Base-by-base conservation (phyloP, 2,329 filamentous ascomycete species). In the Thyridium curvatum region DNA sequence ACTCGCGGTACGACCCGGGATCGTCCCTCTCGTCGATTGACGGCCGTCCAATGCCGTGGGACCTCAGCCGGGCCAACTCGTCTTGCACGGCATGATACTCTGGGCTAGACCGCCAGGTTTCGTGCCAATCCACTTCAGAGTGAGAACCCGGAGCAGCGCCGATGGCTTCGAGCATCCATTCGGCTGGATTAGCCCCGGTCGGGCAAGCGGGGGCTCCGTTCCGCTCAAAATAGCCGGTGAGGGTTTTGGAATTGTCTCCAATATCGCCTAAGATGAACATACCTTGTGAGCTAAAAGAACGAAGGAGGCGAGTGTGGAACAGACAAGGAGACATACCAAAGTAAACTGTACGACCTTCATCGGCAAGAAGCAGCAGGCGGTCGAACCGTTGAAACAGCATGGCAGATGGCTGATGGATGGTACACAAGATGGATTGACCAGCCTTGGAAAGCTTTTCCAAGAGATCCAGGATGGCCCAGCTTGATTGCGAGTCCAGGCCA, bases 331-430 rank as follows among this genome's bases (percentile, higher is more conserved):
- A 26, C 21, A 6, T 6, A 89, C 85, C 18, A 89, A 69, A 6
- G 33, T 34, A 34, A 15, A 34, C 33, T 8, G 33, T 34, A 21
- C 33, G 33, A 13, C 33, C 33, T 9, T 18, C 33, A 18, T 34
- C 33, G 8, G 33, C 33, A 8, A 34, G 33, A 8, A 34, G 18
- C 8, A 34, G 33, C 15, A 90, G 72, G 41, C 83, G 77, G 51
- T 89, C 84, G 54, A 90, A 94, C 39, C 86, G 82, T 57, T 94
- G 86, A 67, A 94, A 94, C 38, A 95, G 71, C 74, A 93, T 87
- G 18, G 87, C 87, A 14, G 86, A 91, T 14, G 88, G 88, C 59
- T 95, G 89, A 59, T 95, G 89, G 42, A 94, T 94, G 0, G 89
- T 94, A 65, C 87, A 94, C n/a, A 94, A 77, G 61, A 94, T 86